Conservation (phyloP, 176 grass and related monocot genomes). For the Rhynchospora breviuscula region DNA sequence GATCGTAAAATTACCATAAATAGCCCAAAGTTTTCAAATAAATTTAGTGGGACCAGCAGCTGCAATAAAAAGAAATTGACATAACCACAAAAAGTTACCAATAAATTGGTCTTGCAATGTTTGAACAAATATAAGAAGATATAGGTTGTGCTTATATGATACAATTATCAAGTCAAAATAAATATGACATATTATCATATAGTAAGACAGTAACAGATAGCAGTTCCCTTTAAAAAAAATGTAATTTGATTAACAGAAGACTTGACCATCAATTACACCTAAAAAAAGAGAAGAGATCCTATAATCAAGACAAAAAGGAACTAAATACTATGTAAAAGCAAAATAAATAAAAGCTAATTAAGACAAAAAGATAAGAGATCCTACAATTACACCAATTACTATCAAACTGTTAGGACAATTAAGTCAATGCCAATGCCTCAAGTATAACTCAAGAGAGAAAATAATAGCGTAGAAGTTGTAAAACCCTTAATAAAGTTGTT, state of each 20-base stretch:
- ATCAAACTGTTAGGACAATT: too few relatives aligned
- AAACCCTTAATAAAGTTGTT: not conserved
- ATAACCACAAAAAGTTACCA: not conserved
- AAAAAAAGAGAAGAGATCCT: not conserved
- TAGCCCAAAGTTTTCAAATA: not conserved
- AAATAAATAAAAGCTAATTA: not conserved
- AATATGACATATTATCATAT: not conserved
- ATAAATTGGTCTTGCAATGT: not conserved
- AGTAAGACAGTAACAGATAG: not conserved
- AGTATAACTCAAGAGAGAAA: not conserved
- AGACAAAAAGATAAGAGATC: too few relatives aligned
- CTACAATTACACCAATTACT: too few relatives aligned
- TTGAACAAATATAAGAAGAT: not conserved
- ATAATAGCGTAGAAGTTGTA: not conserved
- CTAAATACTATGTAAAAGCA: not conserved
- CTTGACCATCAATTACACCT: not conserved
- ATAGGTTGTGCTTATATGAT: not conserved
- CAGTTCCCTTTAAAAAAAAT: not conserved
- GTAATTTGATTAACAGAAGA: not conserved
- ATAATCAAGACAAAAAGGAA: not conserved
- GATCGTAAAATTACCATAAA: not conserved
- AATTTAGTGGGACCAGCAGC: not conserved
- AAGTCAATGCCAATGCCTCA: not conserved
- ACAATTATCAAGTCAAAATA: conserved; percentile 11
- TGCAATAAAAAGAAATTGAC: not conserved